A percentile compares a stretch with the other conserved stretches of the same genome.
phyloP scores from a whole-genome alignment of 305 asterid genomes.

The Solanum hybrid region DNA sequence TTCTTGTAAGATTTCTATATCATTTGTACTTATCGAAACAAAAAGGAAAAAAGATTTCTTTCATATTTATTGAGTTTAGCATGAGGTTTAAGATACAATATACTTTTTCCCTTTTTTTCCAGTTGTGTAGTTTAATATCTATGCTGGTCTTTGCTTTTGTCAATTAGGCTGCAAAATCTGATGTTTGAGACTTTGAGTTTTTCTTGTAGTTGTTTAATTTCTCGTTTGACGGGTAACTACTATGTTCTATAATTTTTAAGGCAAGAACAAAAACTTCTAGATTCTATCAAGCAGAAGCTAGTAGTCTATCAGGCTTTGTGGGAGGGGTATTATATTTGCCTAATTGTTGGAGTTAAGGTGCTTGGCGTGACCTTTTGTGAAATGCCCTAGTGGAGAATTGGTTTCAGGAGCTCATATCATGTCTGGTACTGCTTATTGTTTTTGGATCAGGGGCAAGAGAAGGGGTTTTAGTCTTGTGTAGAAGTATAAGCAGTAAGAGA shows the following conservation, averaged over 20 bases:
- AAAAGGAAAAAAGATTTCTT: background rate
- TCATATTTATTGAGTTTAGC: background rate
- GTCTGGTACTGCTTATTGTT: background rate
- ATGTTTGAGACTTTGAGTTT: background rate
- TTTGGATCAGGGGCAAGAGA: background rate
- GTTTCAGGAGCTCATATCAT: background rate
- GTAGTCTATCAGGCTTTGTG: background rate
- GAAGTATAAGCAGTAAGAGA: background rate
- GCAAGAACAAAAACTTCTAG: background rate
- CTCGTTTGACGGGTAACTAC: background rate
- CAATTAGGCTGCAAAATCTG: background rate
- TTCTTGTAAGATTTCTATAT: background rate
- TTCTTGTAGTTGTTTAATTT: background rate
- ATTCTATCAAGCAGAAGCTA: background rate
- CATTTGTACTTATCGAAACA: background rate
- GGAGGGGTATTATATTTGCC: background rate
- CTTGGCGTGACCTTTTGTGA: background rate
- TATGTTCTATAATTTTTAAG: background rate
- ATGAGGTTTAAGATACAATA: background rate
- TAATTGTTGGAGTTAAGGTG: background rate
- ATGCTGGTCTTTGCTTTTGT: background rate
- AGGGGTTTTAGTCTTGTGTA: background rate
- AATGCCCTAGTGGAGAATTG: background rate
- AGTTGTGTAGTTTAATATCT: background rate
- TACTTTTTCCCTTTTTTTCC: background rate